phyloP scores from a whole-genome alignment of 164 flowering plant genomes.

The Vitis riparia region DNA sequence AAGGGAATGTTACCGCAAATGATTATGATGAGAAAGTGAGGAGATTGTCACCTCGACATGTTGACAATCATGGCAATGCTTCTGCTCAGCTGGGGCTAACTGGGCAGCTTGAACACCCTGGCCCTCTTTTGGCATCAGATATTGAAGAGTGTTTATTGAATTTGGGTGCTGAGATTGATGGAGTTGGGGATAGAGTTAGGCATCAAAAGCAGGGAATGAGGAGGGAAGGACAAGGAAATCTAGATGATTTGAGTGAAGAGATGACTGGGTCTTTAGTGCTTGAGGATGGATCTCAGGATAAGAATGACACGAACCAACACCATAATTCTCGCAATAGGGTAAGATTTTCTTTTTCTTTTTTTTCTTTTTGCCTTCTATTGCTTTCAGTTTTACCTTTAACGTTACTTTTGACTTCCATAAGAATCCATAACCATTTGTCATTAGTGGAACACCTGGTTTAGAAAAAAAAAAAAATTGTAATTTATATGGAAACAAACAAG shows the following conservation, averaged over 20 bases:
- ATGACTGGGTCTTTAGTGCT: constrained; percentile 34
- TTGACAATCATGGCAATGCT: constrained; percentile 4
- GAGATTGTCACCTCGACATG: neutral
- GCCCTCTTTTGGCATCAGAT: constrained; percentile 41
- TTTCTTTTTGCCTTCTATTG: neutral
- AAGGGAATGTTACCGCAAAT: constrained; percentile 12
- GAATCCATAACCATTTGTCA: neutral
- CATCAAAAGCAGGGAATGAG: constrained; percentile 8
- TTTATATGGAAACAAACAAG: too few relatives aligned
- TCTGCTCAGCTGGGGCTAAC: constrained; percentile 14
- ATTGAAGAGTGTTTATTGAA: constrained; percentile 42
- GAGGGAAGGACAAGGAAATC: constrained; percentile 22
- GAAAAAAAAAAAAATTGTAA: too few relatives aligned
- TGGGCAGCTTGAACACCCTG: constrained; percentile 65
- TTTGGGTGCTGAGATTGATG: constrained; percentile 29
- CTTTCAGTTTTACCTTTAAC: neutral
- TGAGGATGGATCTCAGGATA: constrained; percentile 45
- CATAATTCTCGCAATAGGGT: constrained; percentile 56
- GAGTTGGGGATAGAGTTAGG: constrained; percentile 12
- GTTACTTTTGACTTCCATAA: neutral
- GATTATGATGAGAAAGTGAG: constrained; percentile 14
- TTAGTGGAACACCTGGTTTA: too few relatives aligned
- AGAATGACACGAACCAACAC: constrained; percentile 27
- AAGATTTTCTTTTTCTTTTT: neutral
- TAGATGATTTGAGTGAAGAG: constrained; percentile 47